Evolutionary conservation across 1,139 yeast species (phyloP).

Genomic region (Sugiyamaella paludigena): DNA sequence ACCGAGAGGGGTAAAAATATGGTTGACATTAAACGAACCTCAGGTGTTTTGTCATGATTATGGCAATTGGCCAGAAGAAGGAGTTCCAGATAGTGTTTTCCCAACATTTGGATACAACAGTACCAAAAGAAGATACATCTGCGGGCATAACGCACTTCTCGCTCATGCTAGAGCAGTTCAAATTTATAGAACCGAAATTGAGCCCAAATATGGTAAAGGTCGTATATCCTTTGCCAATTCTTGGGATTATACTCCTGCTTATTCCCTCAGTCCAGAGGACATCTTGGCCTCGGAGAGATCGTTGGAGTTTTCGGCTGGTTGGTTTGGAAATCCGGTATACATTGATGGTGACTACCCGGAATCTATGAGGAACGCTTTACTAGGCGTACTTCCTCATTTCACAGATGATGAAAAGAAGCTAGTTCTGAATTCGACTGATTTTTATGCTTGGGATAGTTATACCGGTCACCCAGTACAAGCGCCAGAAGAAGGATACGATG

Average conservation of each 20-base stretch:
- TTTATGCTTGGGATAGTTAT: constrained; percentile 42
- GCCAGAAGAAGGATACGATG: constrained; percentile 31
- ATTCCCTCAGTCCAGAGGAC: constrained; percentile 21
- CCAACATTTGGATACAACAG: constrained; percentile 25
- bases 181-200: constrained; percentile 37
- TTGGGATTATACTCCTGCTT: constrained; percentile 31
- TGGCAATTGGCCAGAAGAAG: constrained; percentile 21
- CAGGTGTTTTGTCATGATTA: constrained; percentile 29
- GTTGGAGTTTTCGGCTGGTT: constrained; percentile 35
- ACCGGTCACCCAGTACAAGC: constrained; percentile 35
- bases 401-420: constrained; percentile 34
- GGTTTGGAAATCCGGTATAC: constrained; percentile 39
- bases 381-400: constrained; percentile 29
- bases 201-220: constrained; percentile 32
- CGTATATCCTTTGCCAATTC: constrained; percentile 30
- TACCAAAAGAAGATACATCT: constrained; percentile 20
- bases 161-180: constrained; percentile 38
- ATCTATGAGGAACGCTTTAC: constrained; percentile 31
- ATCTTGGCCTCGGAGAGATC: constrained; percentile 34
- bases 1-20: constrained; percentile 37
- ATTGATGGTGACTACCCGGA: constrained; percentile 40
- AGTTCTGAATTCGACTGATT: constrained; percentile 36
- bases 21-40: constrained; percentile 43
- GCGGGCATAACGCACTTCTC: constrained; percentile 36
- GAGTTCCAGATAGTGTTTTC: constrained; percentile 25